Base-by-base conservation (phyloP, 2,329 filamentous ascomycete genomes). In the Didymella segeticola region DNA sequence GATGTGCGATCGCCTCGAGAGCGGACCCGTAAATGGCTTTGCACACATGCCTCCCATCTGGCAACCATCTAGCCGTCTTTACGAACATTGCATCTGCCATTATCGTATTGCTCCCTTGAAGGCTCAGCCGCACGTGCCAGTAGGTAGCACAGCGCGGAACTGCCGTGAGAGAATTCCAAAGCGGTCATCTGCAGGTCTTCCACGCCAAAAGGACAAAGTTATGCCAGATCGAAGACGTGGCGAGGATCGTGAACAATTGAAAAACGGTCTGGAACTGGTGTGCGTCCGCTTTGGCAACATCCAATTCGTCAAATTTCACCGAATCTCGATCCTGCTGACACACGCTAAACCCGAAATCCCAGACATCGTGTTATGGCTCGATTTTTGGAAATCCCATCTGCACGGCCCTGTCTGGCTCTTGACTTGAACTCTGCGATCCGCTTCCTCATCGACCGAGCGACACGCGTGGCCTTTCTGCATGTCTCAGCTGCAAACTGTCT, bases 141-240 rank as follows among this genome's bases (percentile, higher is more conserved):
- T 29, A 6, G 43, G 31, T 29, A 6, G 23, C 14, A 39, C 38
- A 19, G 15, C 12, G 39, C 38, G 15, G 22, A 22, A 43, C 6
- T n/a, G n/a, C n/a, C n/a, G 14, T 29, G 31, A 39, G 31, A 31
- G 31, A 30, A 25, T 15, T 27, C 27, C 26, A 36, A 42, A 38
- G 22, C n/a, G 22, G 30, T 19, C 37, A 12, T 17, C 37, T 37
- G 50, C 43, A 42, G n/a, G 12, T 37, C 25, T n/a, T 17, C 22
- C 48, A 41, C 22, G 15, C 29, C 14, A 36, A 15, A 15, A 15
- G 17, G 9, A 37, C 31, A 22, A 25, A 25, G 26, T n/a, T 17
- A 22, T 38, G 38, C 45, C 51, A 46, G 30, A 54, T 54, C 33
- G 45, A 46, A 41, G 39, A 30, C 22, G 45, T 49, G 45, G 51